Conservation (phyloP, 2,329 filamentous ascomycete species). For the Monosporascus ibericus region DNA sequence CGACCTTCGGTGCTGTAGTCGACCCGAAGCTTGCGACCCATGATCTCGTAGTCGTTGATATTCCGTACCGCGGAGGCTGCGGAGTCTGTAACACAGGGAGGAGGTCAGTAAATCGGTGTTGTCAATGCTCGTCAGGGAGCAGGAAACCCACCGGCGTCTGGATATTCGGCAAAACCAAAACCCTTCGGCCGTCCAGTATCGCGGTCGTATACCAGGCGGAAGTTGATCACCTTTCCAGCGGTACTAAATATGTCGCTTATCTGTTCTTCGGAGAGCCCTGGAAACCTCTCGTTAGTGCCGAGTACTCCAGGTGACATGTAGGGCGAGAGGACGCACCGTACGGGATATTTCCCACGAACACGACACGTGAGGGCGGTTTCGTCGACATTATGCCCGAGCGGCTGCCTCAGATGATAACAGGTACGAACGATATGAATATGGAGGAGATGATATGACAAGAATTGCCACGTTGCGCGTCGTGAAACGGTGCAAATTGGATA, state of each 20-base stretch:
- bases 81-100: constrained; percentile 45
- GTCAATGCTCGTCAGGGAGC: neutral
- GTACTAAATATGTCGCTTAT: constrained; percentile 90
- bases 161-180: constrained; percentile 94
- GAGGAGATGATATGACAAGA: neutral
- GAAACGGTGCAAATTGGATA: neutral
- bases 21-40: constrained; percentile 88
- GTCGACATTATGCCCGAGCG: constrained; percentile 52
- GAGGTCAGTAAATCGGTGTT: neutral
- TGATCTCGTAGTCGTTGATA: constrained; percentile 89
- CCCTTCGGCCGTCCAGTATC: constrained; percentile 93
- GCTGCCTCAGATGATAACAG: no score
- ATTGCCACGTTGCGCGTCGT: neutral
- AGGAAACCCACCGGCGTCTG: constrained; percentile 64
- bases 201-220: constrained; percentile 89
- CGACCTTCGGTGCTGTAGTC: constrained; percentile 94
- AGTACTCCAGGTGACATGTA: neutral
- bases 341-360: constrained; percentile 83
- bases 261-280: constrained; percentile 91
- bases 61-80: constrained; percentile 93
- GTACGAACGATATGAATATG: no score
- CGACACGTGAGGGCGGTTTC: constrained; percentile 70
- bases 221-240: constrained; percentile 84
- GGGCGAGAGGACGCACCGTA: constrained; percentile 49
- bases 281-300: neutral